Evolutionary conservation across 805 yeast genomes (phyloP), one percentile per base, ranked within the genome.

Genomic region (Wickerhamiella shivajii): DNA sequence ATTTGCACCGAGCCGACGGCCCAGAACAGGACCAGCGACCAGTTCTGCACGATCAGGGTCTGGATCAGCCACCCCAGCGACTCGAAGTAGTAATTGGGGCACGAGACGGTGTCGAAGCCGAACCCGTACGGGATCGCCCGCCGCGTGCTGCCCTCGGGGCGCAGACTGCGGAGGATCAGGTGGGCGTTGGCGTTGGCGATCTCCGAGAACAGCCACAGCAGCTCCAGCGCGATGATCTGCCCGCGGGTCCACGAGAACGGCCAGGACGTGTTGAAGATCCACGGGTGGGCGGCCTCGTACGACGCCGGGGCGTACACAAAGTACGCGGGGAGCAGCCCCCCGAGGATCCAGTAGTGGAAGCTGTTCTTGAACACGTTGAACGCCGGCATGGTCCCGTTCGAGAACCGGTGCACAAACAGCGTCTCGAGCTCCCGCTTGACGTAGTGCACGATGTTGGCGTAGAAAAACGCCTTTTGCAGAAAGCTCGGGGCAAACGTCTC

Each of bases 51-150:
- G 50, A 83, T 61, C 18, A 83, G 39, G 14, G 87, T 70, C 48
- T 75, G 72, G 18, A 66, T 56, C 1, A 76, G 51, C 94, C 95
- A 90, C 1, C 74, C 63, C 44, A 77, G 57, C 27, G 70, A 60
- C 63, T 90, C 98, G 54, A 84, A 87, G 45, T 83, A 77, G 56
- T 90, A 90, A 61, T 90, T 90, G 44, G 98, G 98, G 55, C 83
- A 78, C n/a, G 90, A 74, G 22, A 85, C 79, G 38, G 64, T 56
- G 39, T 70, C 65, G 52, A 90, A 90, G 7, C 87, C 78, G 46
- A 80, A 92, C 13, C 94, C 95, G 40, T 65, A 64, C 15, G 97
- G 92, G 45, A 78, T 75, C 31, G 61, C 67, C 43, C 76, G 76
- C 38, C 66, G 73, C 37, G 65, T 71, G 32, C 70, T 60, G 27